A percentile compares a stretch with the other conserved stretches of the same genome.
Conservation (phyloP, 805 yeast genomes). For the Ascoidea rubescens region DNA sequence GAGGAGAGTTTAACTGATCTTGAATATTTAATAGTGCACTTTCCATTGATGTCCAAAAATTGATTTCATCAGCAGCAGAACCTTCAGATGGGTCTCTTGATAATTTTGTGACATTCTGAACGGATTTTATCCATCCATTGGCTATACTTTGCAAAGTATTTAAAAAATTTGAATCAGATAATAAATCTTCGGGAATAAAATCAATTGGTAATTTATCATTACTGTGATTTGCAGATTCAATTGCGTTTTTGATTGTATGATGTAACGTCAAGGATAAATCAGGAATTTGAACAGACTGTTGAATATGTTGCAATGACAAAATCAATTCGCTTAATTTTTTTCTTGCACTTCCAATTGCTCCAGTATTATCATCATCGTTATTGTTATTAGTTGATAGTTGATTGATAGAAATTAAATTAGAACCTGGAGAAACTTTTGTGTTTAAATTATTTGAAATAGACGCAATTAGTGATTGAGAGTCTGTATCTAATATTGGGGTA, state of each 20-base stretch:
- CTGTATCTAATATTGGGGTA: neutral
- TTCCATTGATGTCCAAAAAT: constrained; percentile 70
- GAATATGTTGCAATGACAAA: constrained; percentile 49
- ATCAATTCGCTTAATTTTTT: constrained; percentile 58
- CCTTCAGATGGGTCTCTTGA: constrained; percentile 42
- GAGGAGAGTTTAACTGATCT: constrained; percentile 40
- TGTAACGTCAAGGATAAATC: constrained; percentile 41
- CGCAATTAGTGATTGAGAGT: neutral
- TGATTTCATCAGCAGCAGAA: constrained; percentile 48
- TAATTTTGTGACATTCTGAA: constrained; percentile 40
- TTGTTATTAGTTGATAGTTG: constrained; percentile 7
- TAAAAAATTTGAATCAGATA: constrained; percentile 39
- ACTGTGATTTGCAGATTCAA: constrained; percentile 18
- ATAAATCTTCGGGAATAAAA: constrained; percentile 21
- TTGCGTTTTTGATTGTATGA: constrained; percentile 29
- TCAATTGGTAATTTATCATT: constrained; percentile 14
- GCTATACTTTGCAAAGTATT: constrained; percentile 60
- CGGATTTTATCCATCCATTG: constrained; percentile 59
- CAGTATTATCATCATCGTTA: constrained; percentile 13
- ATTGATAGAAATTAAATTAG: neutral
- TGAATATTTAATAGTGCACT: constrained; percentile 38
- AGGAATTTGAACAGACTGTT: constrained; percentile 56
- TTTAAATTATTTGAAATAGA: neutral
- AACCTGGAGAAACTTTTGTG: no score
- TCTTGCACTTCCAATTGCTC: constrained; percentile 31